Base-by-base conservation (phyloP, 2,329 filamentous ascomycete species). In the Alternaria ethzedia region DNA sequence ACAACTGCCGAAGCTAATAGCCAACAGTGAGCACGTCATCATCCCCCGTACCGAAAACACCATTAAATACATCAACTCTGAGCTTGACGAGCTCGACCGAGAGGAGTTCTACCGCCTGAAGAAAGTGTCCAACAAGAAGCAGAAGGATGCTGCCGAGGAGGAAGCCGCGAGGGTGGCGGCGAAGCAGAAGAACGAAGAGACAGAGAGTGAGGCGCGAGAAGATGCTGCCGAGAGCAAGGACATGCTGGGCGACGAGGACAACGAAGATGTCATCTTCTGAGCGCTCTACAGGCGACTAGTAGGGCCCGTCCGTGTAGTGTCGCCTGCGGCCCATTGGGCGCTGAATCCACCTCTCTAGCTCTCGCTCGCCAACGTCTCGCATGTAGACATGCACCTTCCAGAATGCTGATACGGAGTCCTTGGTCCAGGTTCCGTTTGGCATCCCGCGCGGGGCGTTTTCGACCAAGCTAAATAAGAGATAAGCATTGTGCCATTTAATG, bases 11-110 rank as follows among this genome's bases (percentile, higher is more conserved):
- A 50, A 56, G 41, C 75, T 78, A 54, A 78, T 65, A 20, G 3
- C 28, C 54, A 26, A 17, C 70, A 91, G 89, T 75, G 92, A 96
- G 81, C 92, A 96, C 80, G 93, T 99, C 73, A 98, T 99, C 72
- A 99, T 99, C 75, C 96, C 96, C 12, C 88, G 96, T 70, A 99
- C 96, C 13, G 96, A 99, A 80, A 99, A 98, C 77, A 99, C 96
- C n/a, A 99, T 99, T 85, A 97, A 97, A 83, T 99, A 98, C 78
- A 98, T 98, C 86, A 98, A 98, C 83, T 97, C 95, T 1, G 96
- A 99, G 80, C 88, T 99, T 15, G 96, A 99, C 78, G 96, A 99
- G 83, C 86, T 99, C 54, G 96, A 98, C 82, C 89, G 96, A 85
- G 96, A 98, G 80, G 96, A 99, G 79, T 99, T 99, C 81, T 99